Conservation (phyloP, 371 early-diverging fungal species). For the Vairimorpha necatrix region DNA sequence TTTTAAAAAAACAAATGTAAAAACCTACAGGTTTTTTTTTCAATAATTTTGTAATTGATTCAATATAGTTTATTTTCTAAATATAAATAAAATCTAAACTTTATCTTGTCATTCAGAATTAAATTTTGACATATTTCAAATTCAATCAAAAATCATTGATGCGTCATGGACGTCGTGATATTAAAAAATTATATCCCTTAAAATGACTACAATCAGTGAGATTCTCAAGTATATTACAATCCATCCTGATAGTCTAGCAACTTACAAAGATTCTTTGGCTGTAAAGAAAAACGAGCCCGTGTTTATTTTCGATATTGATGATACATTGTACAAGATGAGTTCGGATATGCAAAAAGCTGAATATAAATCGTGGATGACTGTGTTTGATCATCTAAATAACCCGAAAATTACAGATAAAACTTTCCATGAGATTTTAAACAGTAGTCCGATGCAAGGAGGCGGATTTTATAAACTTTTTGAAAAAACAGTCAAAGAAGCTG, state of each 20-base stretch:
- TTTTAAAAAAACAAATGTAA: no score
- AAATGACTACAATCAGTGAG: no score
- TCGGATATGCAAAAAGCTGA: background rate
- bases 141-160: no score
- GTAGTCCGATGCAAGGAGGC: background rate
- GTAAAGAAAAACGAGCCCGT: background rate
- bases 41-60: no score
- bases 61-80: no score
- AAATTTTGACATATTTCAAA: no score
- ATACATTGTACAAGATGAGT: background rate
- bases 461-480: background rate
- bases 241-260: background rate
- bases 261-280: background rate
- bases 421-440: background rate
- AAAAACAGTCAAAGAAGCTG: background rate
- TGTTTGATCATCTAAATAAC: background rate
- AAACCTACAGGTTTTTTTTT: no score
- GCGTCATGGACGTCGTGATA: no score
- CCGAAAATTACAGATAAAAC: background rate
- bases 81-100: no score
- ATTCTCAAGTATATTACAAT: background rate
- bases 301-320: background rate
- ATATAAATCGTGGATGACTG: background rate
- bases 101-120: no score
- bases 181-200: no score